These are phyloP conservation scores for Trichophaea hybrida DNA, from an alignment of 2,329 filamentous ascomycete species.

Conservation along the genomic window DNA sequence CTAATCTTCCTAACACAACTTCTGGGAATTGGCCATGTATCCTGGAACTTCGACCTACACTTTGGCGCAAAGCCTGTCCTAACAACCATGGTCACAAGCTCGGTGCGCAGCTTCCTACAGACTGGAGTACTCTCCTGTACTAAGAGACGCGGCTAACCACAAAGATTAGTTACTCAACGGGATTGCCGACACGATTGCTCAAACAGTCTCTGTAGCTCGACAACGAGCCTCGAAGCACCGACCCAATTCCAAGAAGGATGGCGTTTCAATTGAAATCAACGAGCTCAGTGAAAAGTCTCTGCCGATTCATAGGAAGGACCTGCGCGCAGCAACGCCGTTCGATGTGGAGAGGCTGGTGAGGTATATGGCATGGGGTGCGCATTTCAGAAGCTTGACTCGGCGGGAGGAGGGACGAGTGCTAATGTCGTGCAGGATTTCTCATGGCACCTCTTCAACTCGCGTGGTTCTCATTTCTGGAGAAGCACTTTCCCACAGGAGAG, in stretches of 20 bases:
- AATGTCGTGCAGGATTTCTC: slow-evolving; percentile 43
- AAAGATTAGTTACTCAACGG: slow-evolving; percentile 58
- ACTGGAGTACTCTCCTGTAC: too few relatives aligned
- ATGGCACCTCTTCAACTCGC: slow-evolving; percentile 93
- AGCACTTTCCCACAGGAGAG: slow-evolving; percentile 61
- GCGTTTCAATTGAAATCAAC: slow-evolving; percentile 72
- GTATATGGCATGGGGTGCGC: slow-evolving; percentile 79
- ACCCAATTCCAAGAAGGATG: slow-evolving; percentile 51
- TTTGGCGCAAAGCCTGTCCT: slow-evolving; percentile 90
- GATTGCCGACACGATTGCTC: slow-evolving; percentile 89
- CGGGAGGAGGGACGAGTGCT: neutral
- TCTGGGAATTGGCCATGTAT: slow-evolving; percentile 66
- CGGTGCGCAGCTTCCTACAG: slow-evolving; percentile 35
- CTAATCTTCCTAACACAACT: slow-evolving; percentile 80
- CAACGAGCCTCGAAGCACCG: slow-evolving; percentile 49
- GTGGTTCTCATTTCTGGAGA: slow-evolving; percentile 81
- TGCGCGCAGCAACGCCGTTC: slow-evolving; percentile 60
- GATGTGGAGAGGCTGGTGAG: slow-evolving; percentile 88
- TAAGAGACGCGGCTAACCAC: neutral
- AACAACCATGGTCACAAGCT: slow-evolving; percentile 98
- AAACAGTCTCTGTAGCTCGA: slow-evolving; percentile 74
- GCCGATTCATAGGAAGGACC: slow-evolving; percentile 43
- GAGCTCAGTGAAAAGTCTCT: slow-evolving; percentile 71
- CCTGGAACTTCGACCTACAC: slow-evolving; percentile 80
- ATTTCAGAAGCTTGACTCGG: neutral